Evolutionary conservation across 2,329 filamentous ascomycete genomes (phyloP), one percentile per base, ranked within the genome.

Genomic region (Aciculosporium take): DNA sequence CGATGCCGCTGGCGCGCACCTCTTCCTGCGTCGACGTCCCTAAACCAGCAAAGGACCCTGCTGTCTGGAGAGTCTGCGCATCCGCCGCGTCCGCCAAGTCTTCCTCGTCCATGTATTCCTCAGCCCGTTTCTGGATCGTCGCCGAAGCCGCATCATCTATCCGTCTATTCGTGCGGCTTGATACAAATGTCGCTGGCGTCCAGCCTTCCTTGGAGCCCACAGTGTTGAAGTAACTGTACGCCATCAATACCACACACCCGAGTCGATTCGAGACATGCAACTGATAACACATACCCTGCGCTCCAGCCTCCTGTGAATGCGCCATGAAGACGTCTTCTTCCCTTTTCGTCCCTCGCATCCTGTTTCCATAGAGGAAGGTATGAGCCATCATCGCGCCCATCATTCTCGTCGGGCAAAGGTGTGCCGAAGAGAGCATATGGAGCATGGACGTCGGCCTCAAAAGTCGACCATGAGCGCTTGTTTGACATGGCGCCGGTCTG

Each of bases 21-120:
- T 64, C 52, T 52, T 80, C 73, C 27, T 75, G 65, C 25, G 69
- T 68, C 1, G 78, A 79, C 24, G 74, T 71, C 2, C 87, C 88
- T 24, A 95, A 67, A 0, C 82, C 84, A 1, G 83, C 74, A 58
- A 91, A 95, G 0, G 72, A 73, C 40, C 78, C 70, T 0, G 76
- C 70, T 0, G 84, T 93, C 52, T 89, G 74, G 27, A 95, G 63
- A 46, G 74, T 74, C 52, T 79, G 76, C 2, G 81, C 71, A 60
- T 94, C 87, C 44, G 83, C 85, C 0, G 81, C 83, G 57, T 94
- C 87, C 6, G 82, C 84, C 27, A 94, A 67, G 60, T 98, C 91
- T 58, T 98, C 91, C 32, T 94, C 89, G 53, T 98, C 91, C 91
- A 98, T 98, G 52, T 88, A 96, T 56, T 96, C 88, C 59, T 96